Conservation (phyloP, 2,329 filamentous ascomycete genomes). For the Shiraia sp. region DNA sequence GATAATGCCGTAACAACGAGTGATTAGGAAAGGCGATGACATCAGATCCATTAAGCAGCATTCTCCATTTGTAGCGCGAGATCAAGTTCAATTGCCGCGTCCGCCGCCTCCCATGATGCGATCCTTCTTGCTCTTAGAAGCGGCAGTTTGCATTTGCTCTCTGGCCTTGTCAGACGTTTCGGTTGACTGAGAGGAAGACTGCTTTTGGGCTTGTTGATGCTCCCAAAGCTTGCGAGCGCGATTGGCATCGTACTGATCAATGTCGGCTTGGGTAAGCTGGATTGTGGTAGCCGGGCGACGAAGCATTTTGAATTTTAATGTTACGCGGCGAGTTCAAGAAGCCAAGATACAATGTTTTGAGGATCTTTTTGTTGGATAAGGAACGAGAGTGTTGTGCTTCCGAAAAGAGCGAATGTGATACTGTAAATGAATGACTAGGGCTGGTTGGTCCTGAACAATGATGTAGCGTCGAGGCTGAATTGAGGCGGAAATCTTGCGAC, state of each 20-base stretch:
- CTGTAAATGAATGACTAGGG: no score
- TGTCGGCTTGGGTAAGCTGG: constrained; percentile 69
- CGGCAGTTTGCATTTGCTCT: constrained; percentile 3
- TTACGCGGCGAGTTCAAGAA: background rate
- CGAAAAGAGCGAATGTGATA: no score
- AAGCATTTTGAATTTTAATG: constrained; percentile 55
- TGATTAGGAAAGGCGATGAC: background rate
- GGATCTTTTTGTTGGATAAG: no score
- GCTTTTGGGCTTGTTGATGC: constrained; percentile 14
- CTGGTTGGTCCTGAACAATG: no score
- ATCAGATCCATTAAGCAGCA: background rate
- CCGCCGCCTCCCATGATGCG: constrained; percentile 34
- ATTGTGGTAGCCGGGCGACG: constrained; percentile 70
- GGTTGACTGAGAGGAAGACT: constrained; percentile 21
- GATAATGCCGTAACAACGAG: no score
- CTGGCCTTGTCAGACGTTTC: constrained; percentile 19
- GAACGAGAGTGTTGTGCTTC: no score
- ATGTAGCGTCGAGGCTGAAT: no score
- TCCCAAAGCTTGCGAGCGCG: constrained; percentile 47
- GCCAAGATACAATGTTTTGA: no score
- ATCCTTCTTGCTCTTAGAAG: constrained; percentile 34
- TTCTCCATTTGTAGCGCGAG: background rate
- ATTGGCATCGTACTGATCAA: constrained; percentile 70
- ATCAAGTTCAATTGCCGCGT: constrained; percentile 11
- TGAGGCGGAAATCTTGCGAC: no score